These are phyloP conservation scores for Yamadazyma atmosphaerica DNA, from an alignment of 1,139 yeast genomes.

Conservation along the genomic window DNA sequence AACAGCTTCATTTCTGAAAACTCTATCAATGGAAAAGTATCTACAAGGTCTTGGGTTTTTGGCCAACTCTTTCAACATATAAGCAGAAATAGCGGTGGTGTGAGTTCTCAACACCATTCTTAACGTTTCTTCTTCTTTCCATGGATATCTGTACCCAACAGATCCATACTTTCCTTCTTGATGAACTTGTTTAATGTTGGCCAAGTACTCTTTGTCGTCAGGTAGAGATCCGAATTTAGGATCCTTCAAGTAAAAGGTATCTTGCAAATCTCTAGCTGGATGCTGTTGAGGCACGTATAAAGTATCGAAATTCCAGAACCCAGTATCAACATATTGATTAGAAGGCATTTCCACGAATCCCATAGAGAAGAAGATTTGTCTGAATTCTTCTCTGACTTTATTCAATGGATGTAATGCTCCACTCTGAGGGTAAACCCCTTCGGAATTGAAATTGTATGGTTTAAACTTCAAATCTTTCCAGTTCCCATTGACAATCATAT, in stretches of 20 bases:
- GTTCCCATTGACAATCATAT: constrained; percentile 77
- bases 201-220: constrained; percentile 73
- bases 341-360: constrained; percentile 99
- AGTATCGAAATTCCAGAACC: constrained; percentile 98
- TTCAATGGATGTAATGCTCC: constrained; percentile 97
- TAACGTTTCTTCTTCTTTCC: constrained; percentile 89
- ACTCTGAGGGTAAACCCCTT: constrained; percentile 80
- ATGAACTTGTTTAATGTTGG: constrained; percentile 79
- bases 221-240: constrained; percentile 82
- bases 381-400: constrained; percentile 95
- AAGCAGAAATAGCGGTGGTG: constrained; percentile 91
- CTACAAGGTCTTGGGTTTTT: constrained; percentile 88
- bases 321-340: constrained; percentile 94
- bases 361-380: constrained; percentile 96
- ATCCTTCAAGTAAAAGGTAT: constrained; percentile 94
- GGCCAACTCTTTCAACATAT: constrained; percentile 85
- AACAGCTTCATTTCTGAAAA: constrained; percentile 98
- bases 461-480: constrained; percentile 89
- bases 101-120: constrained; percentile 95
- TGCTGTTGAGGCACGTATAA: constrained; percentile 98
- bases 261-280: constrained; percentile 99
- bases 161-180: constrained; percentile 91
- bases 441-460: constrained; percentile 94
- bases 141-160: constrained; percentile 96
- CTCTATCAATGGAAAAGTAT: constrained; percentile 94